Conservation (phyloP, 2,329 filamentous ascomycete species). For the Alternaria sp. region DNA sequence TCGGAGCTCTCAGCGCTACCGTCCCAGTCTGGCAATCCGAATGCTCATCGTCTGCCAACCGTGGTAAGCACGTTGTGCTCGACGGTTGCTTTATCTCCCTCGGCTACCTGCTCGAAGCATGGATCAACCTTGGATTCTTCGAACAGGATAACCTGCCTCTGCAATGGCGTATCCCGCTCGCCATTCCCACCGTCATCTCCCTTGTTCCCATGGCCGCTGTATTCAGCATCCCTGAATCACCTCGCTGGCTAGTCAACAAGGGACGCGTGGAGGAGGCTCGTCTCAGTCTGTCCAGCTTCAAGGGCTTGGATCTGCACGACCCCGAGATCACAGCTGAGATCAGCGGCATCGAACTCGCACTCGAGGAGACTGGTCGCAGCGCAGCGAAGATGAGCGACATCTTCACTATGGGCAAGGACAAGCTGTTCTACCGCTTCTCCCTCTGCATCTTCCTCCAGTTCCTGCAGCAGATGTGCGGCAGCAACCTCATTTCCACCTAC, state of each 20-base stretch:
- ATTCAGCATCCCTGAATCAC: slow-evolving; percentile 75
- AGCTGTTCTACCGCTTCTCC: slow-evolving; percentile 67
- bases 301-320: slow-evolving; percentile 48
- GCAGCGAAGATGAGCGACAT: slow-evolving; percentile 66
- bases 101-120: slow-evolving; percentile 55
- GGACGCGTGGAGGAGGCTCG: slow-evolving; percentile 71
- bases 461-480: slow-evolving; percentile 60
- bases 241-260: slow-evolving; percentile 71
- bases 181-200: slow-evolving; percentile 65
- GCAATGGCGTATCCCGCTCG: slow-evolving; percentile 72
- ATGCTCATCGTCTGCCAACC: slow-evolving; percentile 48
- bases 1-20: slow-evolving; percentile 53
- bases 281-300: slow-evolving; percentile 48
- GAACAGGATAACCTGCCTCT: slow-evolving; percentile 64
- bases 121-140: slow-evolving; percentile 63
- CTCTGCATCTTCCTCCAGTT: slow-evolving; percentile 60
- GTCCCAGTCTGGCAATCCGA: slow-evolving; percentile 58
- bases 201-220: slow-evolving; percentile 63
- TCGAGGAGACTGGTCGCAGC: slow-evolving; percentile 60
- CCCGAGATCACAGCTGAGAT: slow-evolving; percentile 68
- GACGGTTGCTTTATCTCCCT: slow-evolving; percentile 56
- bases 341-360: slow-evolving; percentile 64
- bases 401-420: slow-evolving; percentile 64
- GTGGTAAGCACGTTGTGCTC: slow-evolving; percentile 51
- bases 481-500: slow-evolving; percentile 59